Evolutionary conservation across 192 early-diverging fungal species (phyloP), one percentile per base, ranked within the genome.

Genomic region (Coemansia sp.): DNA sequence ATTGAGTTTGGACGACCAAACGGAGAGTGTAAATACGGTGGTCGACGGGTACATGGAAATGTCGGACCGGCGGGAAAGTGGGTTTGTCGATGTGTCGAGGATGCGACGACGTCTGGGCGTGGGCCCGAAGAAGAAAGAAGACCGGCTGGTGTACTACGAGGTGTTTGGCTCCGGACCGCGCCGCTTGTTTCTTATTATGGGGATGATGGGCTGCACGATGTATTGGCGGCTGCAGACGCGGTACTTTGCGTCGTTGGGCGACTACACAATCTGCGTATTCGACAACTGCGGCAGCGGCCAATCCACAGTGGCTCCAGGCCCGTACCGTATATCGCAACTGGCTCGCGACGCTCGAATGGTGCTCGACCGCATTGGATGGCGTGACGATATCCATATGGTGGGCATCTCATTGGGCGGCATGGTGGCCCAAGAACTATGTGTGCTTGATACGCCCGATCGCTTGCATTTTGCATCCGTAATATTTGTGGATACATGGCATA

Each of bases 361-460:
- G 17, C 71, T 94, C 58, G 86, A 85, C 53, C 84, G 85, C n/a
- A 64, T 94, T 12, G 90, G 84, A 0, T 96, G 94, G 94, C 83
- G 53, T 2, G 53, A 72, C 6, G 64, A 87, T 37, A 77, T 94
- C 19, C 89, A 93, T 67, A 19, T 94, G n/a, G 87, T 89, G 39
- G 94, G 94, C 6, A 80, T 94, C 4, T 93, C 91, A 0, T 83
- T 95, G 85, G 92, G 93, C 19, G 90, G 90, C 22, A 96, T 94
- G 94, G 89, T 96, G 54, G 75, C 90, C 0, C 85, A 90, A 61
- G 90, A 94, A 61, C 65, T 94, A 57, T 84, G 77, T 11, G 35
- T 83, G 25, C 69, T 85, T 26, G 50, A 65, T 22, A 56, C 17
- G 2, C 54, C 12, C 7, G 55, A 14, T 1, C 52, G 3, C 0